Conservation (phyloP, 2,329 filamentous ascomycete genomes). For the Raffaelea arxii region DNA sequence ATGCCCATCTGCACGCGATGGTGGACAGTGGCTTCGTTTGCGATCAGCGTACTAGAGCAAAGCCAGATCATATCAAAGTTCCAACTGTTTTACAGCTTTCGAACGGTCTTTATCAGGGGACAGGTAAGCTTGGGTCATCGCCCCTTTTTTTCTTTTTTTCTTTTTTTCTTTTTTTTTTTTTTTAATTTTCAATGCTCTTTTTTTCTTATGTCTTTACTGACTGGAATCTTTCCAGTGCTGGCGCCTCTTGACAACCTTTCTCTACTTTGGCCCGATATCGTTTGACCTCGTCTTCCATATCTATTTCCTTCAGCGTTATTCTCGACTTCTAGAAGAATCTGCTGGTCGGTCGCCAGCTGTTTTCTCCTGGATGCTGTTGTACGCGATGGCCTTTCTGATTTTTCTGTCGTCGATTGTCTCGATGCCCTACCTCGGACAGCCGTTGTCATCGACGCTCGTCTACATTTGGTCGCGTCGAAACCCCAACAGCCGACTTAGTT, state of each 20-base stretch:
- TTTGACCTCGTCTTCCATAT: conserved; percentile 95
- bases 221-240: conserved; percentile 60
- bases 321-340: conserved; percentile 86
- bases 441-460: conserved; percentile 83
- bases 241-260: conserved; percentile 90
- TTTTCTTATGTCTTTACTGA: conserved; percentile 4
- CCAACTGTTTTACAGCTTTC: conserved; percentile 94
- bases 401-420: conserved; percentile 76
- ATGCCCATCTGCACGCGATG: conserved; percentile 93
- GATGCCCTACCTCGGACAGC: conserved; percentile 89
- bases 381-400: conserved; percentile 71
- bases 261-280: conserved; percentile 92
- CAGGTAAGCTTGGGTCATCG: conserved; percentile 51
- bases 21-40: conserved; percentile 91
- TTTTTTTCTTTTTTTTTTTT: not conserved
- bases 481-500: conserved; percentile 80
- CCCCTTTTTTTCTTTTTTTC: not conserved
- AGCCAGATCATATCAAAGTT: conserved; percentile 88
- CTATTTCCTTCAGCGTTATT: conserved; percentile 96
- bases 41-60: conserved; percentile 82
- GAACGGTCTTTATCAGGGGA: conserved; percentile 80
- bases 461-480: conserved; percentile 98
- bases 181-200: not conserved
- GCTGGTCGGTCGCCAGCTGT: conserved; percentile 85
- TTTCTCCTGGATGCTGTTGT: conserved; percentile 90